A percentile compares a stretch with the other conserved stretches of the same genome.
Evolutionary conservation across 2,329 filamentous ascomycete species (phyloP).

Genomic region (Hymenoscyphus scutula): DNA sequence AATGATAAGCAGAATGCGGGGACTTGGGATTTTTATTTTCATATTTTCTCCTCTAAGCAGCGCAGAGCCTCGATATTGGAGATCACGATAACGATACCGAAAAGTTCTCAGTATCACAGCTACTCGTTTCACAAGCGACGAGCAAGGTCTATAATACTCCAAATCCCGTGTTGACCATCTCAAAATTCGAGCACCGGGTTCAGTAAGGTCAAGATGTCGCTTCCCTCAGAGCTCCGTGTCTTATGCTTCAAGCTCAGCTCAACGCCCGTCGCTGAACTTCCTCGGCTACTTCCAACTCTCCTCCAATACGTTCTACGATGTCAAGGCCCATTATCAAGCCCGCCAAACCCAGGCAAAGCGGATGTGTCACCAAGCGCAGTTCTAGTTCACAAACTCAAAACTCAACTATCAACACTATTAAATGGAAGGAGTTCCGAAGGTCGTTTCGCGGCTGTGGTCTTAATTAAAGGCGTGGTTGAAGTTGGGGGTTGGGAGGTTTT

Average conservation of each 20-base stretch:
- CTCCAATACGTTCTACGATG: conserved; percentile 58
- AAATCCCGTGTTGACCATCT: neutral
- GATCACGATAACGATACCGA: neutral
- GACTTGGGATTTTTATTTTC: neutral
- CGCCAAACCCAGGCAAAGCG: conserved; percentile 58
- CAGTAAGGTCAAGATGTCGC: conserved; percentile 27
- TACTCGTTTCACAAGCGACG: neutral
- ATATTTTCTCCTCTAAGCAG: neutral
- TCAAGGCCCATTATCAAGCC: conserved; percentile 59
- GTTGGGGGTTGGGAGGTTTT: conserved; percentile 82
- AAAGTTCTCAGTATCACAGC: neutral
- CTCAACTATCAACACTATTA: conserved; percentile 72
- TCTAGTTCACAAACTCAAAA: conserved; percentile 80
- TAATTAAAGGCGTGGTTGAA: conserved; percentile 80
- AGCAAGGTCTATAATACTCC: neutral
- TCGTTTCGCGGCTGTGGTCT: conserved; percentile 72
- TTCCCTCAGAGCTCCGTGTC: conserved; percentile 58
- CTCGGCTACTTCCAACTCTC: conserved; percentile 68
- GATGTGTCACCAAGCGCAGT: conserved; percentile 62
- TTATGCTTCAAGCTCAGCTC: conserved; percentile 70
- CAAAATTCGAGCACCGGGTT: neutral
- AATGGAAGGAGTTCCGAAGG: conserved; percentile 73
- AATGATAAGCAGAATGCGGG: neutral
- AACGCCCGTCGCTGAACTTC: conserved; percentile 70
- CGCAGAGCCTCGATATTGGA: neutral